Evolutionary conservation across 768 basidiomycete genomes (phyloP).

Genomic region (Exidia glandulosa): DNA sequence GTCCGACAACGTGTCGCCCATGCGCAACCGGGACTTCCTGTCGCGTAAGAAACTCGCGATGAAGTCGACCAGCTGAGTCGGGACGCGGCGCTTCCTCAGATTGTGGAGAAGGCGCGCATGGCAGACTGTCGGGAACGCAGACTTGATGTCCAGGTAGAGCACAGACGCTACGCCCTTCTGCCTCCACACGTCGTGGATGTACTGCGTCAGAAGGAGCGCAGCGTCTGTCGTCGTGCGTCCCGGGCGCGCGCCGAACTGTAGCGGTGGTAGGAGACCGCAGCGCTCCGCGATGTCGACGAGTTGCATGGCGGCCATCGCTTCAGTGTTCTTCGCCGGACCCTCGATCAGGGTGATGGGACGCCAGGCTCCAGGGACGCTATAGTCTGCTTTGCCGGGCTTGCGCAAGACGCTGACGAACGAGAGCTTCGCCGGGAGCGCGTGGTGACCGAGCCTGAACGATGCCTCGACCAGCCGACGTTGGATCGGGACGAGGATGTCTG

Average conservation of each 20-base stretch:
- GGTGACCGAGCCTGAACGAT: background rate
- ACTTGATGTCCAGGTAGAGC: conserved; percentile 6
- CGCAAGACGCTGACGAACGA: conserved; percentile 4
- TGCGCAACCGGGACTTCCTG: background rate
- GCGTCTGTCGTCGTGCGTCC: conserved; percentile 9
- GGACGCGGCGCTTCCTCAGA: conserved; percentile 3
- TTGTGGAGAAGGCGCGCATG: conserved; percentile 4
- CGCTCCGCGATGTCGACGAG: conserved; percentile 1
- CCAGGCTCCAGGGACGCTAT: conserved; percentile 9
- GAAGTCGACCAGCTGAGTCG: conserved; percentile 2
- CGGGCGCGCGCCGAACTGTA: conserved; percentile 9
- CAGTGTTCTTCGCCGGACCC: conserved; percentile 1
- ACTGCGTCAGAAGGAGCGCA: background rate
- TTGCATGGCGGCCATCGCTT: background rate
- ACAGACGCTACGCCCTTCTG: conserved; percentile 1
- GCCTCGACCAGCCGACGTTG: background rate
- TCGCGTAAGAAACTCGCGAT: conserved; percentile 1
- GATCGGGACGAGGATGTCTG: background rate
- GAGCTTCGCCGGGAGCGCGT: background rate
- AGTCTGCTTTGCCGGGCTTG: conserved; percentile 7
- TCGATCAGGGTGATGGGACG: conserved; percentile 7
- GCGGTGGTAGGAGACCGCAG: conserved; percentile 5
- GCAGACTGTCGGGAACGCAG: conserved; percentile 8
- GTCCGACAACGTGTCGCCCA: conserved; percentile 1
- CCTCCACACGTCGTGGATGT: conserved; percentile 7